Conservation (phyloP, 2,329 filamentous ascomycete species). For the Pseudogymnoascus sp. region DNA sequence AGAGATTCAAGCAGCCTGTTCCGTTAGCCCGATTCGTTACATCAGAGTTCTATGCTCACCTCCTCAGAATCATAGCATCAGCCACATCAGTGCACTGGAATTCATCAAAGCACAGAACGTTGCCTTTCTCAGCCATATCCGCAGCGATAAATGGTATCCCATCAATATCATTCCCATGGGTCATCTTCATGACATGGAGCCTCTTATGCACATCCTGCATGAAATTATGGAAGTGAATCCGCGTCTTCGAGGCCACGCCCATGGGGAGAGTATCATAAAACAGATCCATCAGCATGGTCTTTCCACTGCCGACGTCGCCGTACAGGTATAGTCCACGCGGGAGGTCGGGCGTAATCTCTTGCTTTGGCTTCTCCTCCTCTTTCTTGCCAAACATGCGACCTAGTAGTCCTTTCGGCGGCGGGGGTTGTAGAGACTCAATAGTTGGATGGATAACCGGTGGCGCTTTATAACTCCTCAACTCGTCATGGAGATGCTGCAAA, state of each 20-base stretch:
- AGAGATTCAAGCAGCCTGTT: conserved; percentile 71
- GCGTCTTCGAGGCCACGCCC: conserved; percentile 72
- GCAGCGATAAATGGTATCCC: conserved; percentile 87
- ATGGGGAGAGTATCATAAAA: conserved; percentile 88
- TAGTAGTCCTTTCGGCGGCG: conserved; percentile 44
- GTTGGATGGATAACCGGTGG: conserved; percentile 70
- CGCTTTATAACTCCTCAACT: conserved; percentile 65
- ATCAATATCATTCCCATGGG: conserved; percentile 82
- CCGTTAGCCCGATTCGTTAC: not conserved
- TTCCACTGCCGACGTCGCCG: conserved; percentile 92
- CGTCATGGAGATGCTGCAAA: conserved; percentile 82
- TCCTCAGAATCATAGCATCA: conserved; percentile 92
- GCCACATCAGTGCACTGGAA: conserved; percentile 98
- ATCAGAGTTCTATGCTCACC: conserved; percentile 36
- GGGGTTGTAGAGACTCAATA: conserved; percentile 59
- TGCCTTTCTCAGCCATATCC: conserved; percentile 78
- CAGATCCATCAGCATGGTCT: conserved; percentile 99
- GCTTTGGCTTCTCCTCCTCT: conserved; percentile 29
- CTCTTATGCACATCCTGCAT: conserved; percentile 97
- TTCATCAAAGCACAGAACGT: conserved; percentile 94
- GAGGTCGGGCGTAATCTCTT: conserved; percentile 60
- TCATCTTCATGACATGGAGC: conserved; percentile 82
- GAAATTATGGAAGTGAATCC: conserved; percentile 99
- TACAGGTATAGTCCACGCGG: conserved; percentile 91
- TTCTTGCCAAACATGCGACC: conserved; percentile 50